Percentiles rank a stretch among this genome's conserved stretches.
Evolutionary conservation across 495 filamentous ascomycete species (phyloP).

Genomic region (Aspergillus campestris): DNA sequence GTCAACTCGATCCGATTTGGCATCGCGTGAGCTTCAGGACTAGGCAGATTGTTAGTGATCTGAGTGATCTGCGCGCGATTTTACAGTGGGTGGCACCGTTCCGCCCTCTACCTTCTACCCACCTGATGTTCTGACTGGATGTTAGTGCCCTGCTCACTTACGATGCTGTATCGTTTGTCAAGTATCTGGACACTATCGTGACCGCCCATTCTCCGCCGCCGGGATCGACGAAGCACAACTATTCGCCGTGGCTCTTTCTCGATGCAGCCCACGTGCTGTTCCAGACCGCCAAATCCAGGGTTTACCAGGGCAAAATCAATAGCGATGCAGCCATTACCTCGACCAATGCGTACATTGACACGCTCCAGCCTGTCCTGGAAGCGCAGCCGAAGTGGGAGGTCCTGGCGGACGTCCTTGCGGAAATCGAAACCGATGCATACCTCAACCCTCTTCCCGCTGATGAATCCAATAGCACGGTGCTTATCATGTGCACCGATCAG

Average conservation of each 20-base stretch:
- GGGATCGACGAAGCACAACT: slow-evolving; percentile 76
- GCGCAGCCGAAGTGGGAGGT: slow-evolving; percentile 91
- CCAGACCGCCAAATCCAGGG: slow-evolving; percentile 77
- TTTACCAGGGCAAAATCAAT: slow-evolving; percentile 66
- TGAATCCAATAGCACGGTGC: slow-evolving; percentile 80
- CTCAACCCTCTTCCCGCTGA: slow-evolving; percentile 66
- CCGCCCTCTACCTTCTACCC: not conserved
- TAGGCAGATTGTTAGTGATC: slow-evolving; percentile 82
- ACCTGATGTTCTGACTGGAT: slow-evolving; percentile 10
- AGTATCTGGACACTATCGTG: slow-evolving; percentile 89
- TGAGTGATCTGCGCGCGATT: slow-evolving; percentile 78
- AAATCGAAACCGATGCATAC: slow-evolving; percentile 88
- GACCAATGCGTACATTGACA: slow-evolving; percentile 45
- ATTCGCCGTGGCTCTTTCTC: slow-evolving; percentile 93
- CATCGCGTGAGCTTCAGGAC: slow-evolving; percentile 93
- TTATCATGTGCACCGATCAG: slow-evolving; percentile 93
- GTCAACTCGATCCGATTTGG: slow-evolving; percentile 95
- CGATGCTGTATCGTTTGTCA: slow-evolving; percentile 85
- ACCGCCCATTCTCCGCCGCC: slow-evolving; percentile 83
- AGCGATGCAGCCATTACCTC: slow-evolving; percentile 30
- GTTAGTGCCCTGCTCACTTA: slow-evolving; percentile 63
- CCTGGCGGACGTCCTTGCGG: slow-evolving; percentile 76
- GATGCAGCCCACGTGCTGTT: slow-evolving; percentile 95
- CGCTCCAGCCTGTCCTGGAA: slow-evolving; percentile 82
- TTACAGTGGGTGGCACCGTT: slow-evolving; percentile 68